Evolutionary conservation across 1,284 basidiomycete genomes (phyloP), one percentile per base, ranked within the genome.

Genomic region (Hortiboletus rubellus): DNA sequence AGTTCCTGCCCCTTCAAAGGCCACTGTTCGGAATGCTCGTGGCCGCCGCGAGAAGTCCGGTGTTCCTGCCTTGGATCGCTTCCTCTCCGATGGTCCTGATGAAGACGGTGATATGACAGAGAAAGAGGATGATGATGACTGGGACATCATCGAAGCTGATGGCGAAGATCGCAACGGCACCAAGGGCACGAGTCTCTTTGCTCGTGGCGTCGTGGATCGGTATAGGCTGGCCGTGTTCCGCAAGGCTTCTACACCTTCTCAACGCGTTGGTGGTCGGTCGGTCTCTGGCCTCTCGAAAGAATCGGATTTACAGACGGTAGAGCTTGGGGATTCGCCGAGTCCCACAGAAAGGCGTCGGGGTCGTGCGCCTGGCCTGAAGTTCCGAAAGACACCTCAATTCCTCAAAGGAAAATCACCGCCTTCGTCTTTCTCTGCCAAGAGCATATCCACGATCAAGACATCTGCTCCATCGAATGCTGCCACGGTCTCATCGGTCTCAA

Each of bases 121-220:
- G 45, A 84, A 84, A 48, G 86, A 89, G 43, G 84, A 86, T 27
- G 86, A 87, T 52, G 89, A 91, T 53, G 91, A 93, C 59, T 94
- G 91, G 92, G 92, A 93, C 79, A 84, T 94, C 59, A 81, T 94
- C 56, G 91, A 93, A 57, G 84, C 76, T 15, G 88, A 88, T 63
- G 84, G 84, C 18, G 89, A 92, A 67, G 91, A 93, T 59, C 79
- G 83, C 55, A 92, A 93, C 63, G 91, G 90, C 11, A 76, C 84
- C 38, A 85, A 85, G 67, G 88, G 83, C 7, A 84, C 83, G 36
- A 92, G 86, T 68, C 76, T 92, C 47, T 93, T 93, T 67, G 89
- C 91, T 40, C 84, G 90, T 34, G 91, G 91, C 15, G 89, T 92
- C 42, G 89, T 92, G 52, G 91, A 93, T 70, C 80, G 87, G 52